Base-by-base conservation (phyloP, 805 yeast species). In the Komagataella mondaviorum region DNA sequence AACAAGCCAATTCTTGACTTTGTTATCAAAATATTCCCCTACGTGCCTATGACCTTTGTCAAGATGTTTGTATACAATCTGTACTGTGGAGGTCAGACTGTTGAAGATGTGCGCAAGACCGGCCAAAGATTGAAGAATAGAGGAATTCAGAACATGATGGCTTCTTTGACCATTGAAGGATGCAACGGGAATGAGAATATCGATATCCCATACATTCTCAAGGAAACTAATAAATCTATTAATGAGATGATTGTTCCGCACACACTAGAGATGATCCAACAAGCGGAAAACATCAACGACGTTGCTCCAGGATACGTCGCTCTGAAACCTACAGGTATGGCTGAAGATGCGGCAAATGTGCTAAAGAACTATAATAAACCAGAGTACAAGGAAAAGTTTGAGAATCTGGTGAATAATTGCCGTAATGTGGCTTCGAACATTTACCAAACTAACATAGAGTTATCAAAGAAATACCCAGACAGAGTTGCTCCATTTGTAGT, bases 301-400 rank as follows among this genome's bases (percentile, higher is more conserved):
- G 78, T 91, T 36, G 89, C 96, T 7, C 88, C 96, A 2, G 96
- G 96, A 23, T 90, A 88, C 66, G 86, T 88, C 52, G 98, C 96
- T 2, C 71, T 90, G 61, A 90, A 90, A 69, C 97, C 98, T 49
- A 87, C 96, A 23, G 98, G 97, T 2, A 73, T 91, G 56, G 80
- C 87, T 53, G 71, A 77, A 44, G 77, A 86, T 63, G 95, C 96
- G 2, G 85, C 86, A 12, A 73, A 78, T 18, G 85, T 86, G 7
- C 72, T 90, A 60, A 71, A 74, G 53, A 73, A 87, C 68, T 86
- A 70, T 67, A 70, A 77, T 44, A 57, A 69, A 22, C 79, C 85
- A 10, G 77, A 69, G 45, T 77, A 70, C 58, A 68, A 71, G 17
- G 63, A 58, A 6, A 63, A 66, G 56, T 88, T 86, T 72, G 71